Percentiles rank a stretch among this genome's conserved stretches.
These are phyloP conservation scores for sunflower (Helianthus annuus) DNA, from an alignment of 129 eudicot genomes.

Conservation along the genomic window DNA sequence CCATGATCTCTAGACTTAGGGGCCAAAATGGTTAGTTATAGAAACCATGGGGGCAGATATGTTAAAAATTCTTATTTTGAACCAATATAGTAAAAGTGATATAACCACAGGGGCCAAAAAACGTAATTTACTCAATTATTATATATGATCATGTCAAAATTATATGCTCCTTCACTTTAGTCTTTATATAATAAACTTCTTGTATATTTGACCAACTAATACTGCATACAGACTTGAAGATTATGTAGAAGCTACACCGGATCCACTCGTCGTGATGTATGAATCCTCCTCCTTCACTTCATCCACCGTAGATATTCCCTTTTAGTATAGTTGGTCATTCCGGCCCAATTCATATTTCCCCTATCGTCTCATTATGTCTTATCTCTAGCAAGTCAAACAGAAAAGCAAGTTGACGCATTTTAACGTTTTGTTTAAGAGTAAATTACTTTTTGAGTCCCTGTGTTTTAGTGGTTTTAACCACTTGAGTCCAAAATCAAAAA, in stretches of 20 bases:
- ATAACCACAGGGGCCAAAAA: too few relatives aligned
- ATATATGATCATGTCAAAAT: neutral
- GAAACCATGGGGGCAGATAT: too few relatives aligned
- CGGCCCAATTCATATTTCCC: neutral
- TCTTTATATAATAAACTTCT: neutral
- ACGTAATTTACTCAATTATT: too few relatives aligned
- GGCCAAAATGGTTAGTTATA: too few relatives aligned
- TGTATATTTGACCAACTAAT: neutral
- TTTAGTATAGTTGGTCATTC: neutral
- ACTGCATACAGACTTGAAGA: constrained; percentile 28
- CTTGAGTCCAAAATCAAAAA: too few relatives aligned
- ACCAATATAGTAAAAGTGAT: too few relatives aligned
- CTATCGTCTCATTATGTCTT: neutral
- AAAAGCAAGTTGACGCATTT: neutral
- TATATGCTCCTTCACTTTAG: neutral
- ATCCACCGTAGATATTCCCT: neutral
- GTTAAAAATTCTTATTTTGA: too few relatives aligned
- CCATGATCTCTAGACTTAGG: too few relatives aligned
- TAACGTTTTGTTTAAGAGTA: neutral
- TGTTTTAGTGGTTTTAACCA: too few relatives aligned
- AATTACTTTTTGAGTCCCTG: too few relatives aligned
- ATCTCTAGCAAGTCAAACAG: neutral
- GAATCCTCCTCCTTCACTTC: constrained; percentile 17
- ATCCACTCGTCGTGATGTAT: constrained; percentile 37
- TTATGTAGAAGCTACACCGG: constrained; percentile 36